These are phyloP conservation scores for Termitomyces sp. DNA, from an alignment of 768 basidiomycete species.

Conservation along the genomic window DNA sequence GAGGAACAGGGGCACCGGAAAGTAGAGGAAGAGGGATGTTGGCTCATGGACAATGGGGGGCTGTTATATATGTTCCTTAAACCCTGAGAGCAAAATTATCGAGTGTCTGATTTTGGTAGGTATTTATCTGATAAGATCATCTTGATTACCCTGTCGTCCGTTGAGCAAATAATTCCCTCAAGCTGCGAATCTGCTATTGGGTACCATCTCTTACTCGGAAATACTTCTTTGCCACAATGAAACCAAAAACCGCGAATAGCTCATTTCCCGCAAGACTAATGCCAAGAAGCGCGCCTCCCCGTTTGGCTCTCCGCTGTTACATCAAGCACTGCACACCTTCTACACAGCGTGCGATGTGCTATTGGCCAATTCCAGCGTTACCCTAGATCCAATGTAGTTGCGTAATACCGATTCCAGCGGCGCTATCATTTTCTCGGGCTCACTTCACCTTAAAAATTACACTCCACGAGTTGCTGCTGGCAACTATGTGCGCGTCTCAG, in stretches of 20 bases:
- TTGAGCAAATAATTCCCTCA: conserved; percentile 1
- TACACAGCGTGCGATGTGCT: conserved; percentile 15
- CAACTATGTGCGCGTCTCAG: neutral
- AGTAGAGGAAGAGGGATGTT: conserved; percentile 16
- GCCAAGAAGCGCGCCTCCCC: conserved; percentile 1
- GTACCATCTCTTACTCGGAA: neutral
- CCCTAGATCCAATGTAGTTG: neutral
- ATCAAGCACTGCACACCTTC: conserved; percentile 1
- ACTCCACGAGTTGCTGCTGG: neutral
- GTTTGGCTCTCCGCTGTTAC: conserved; percentile 4
- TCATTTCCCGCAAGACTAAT: conserved; percentile 19
- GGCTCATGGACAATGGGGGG: conserved; percentile 22
- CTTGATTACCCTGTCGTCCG: neutral
- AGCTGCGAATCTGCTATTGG: conserved; percentile 7
- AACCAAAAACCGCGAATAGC: conserved; percentile 17
- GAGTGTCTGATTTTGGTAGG: conserved; percentile 8
- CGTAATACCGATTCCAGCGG: neutral
- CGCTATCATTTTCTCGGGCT: neutral
- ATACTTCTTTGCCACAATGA: neutral
- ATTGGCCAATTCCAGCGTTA: conserved; percentile 11
- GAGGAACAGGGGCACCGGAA: conserved; percentile 7
- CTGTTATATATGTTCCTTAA: conserved; percentile 23
- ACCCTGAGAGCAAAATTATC: conserved; percentile 13
- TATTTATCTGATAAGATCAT: conserved; percentile 25
- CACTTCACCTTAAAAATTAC: neutral